These are phyloP conservation scores for Botrytis deweyae DNA, from an alignment of 2,329 filamentous ascomycete genomes.

Conservation along the genomic window DNA sequence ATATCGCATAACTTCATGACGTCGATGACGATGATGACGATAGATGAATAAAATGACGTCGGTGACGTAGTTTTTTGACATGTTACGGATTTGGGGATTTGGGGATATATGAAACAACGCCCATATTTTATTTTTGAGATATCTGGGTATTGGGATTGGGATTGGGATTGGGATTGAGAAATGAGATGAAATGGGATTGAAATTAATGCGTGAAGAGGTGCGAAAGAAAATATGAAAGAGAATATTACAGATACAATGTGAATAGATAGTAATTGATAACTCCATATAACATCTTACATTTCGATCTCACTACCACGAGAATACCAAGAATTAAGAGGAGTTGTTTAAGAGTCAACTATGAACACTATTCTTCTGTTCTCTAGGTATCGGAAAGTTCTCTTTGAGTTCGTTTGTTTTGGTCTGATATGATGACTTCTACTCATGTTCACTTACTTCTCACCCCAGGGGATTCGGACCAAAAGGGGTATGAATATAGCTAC, in stretches of 20 bases:
- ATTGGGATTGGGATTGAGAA: neutral
- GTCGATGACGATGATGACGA: neutral
- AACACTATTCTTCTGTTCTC: neutral
- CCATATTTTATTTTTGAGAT: neutral
- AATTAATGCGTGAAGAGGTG: neutral
- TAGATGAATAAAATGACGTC: neutral
- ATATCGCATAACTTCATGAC: neutral
- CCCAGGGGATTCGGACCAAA: neutral
- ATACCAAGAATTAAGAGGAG: rapidly evolving
- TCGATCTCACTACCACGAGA: neutral
- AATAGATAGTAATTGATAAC: neutral
- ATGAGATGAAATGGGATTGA: neutral
- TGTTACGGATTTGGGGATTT: neutral
- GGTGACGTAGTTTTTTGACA: neutral
- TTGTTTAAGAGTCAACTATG: neutral
- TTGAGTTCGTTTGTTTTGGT: neutral
- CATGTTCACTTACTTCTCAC: neutral
- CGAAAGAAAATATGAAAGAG: neutral
- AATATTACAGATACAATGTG: neutral
- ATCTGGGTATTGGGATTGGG: neutral
- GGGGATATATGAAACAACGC: neutral
- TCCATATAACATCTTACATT: neutral
- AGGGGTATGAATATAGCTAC: neutral
- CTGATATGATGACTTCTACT: neutral
- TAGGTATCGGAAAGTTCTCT: neutral